Evolutionary conservation across 139 green algal genomes (phyloP), one percentile per base, ranked within the genome.

Genomic region (Eudorina sp.): DNA sequence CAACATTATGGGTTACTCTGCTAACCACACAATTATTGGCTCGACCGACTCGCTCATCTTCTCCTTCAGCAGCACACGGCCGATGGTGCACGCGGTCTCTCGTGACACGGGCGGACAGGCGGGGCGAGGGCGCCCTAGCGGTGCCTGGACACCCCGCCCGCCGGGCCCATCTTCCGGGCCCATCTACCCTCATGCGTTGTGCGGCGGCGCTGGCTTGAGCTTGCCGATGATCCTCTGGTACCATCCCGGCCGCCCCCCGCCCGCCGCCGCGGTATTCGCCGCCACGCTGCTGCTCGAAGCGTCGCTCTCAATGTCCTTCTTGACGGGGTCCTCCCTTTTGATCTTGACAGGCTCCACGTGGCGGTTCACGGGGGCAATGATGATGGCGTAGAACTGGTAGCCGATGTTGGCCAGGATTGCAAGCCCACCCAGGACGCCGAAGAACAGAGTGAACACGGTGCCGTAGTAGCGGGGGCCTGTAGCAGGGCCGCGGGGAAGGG

Each of bases 381-480:
- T 82, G 69, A 81, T 81, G 68, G 48, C 29, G 68, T 81, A 88
- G 48, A 88, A 72, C 68, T 88, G 79, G 11, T 21, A 86, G 40
- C 13, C 60, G 21, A 88, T 51, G 51, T 80, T 88, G 25, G 36
- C 53, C 5, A 88, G 25, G 48, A 88, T 88, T 34, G 68, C 68
- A 13, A 81, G 3, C 25, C 83, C 36, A 11, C 83, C 83, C 14
- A 55, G 51, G 2, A 88, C 36, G 2, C 36, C 48, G 68, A 82
- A 82, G 27, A 88, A 36, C 27, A 88, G 36, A 23, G 25, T 18
- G 25, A 88, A 88, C 3, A 55, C 25, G 68, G 83, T 88, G 51
- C 83, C 83, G 68, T 88, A 88, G 51, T 82, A 88, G 48, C 83
- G 83, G 18, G 83, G 83, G 18, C 34, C 46, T 70, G 64, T 25